A percentile compares a stretch with the other conserved stretches of the same genome.
phyloP scores from a whole-genome alignment of 202 grass and related monocot species.

The Tripidium arundinaceum region DNA sequence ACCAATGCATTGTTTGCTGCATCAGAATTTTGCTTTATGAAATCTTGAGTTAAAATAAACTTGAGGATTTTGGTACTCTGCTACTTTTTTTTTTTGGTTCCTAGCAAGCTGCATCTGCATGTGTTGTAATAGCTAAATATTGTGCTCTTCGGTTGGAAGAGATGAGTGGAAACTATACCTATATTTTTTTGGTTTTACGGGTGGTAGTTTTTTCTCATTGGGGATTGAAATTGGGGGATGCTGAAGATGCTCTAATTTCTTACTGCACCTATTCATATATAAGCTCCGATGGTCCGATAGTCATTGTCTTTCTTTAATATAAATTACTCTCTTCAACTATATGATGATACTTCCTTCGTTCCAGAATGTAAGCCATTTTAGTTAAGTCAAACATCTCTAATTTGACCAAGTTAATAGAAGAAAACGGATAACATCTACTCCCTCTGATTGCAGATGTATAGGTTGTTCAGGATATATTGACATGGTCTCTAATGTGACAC shows the following conservation, averaged over 20 bases:
- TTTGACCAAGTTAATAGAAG: too few species aligned
- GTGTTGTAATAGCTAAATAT: not conserved
- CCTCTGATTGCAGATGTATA: too few species aligned
- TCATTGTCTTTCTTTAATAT: too few species aligned
- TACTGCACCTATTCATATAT: not conserved
- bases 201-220: not conserved
- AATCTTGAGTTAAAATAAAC: not conserved
- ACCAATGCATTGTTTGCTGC: not conserved
- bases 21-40: not conserved
- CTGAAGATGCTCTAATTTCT: not conserved
- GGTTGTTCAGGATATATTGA: too few species aligned
- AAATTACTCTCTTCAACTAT: too few species aligned
- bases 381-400: too few species aligned
- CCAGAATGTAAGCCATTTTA: too few species aligned
- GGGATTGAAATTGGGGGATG: not conserved
- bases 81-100: not conserved
- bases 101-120: not conserved
- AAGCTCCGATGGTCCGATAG: not conserved
- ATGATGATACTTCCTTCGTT: too few species aligned
- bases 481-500: too few species aligned
- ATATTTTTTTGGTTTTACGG: not conserved
- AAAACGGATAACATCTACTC: too few species aligned
- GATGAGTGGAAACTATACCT: not conserved
- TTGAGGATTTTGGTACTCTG: not conserved
- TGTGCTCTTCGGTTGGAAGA: not conserved